These are phyloP conservation scores for Aspergillus ruber DNA, from an alignment of 2,329 filamentous ascomycete species.

Conservation along the genomic window DNA sequence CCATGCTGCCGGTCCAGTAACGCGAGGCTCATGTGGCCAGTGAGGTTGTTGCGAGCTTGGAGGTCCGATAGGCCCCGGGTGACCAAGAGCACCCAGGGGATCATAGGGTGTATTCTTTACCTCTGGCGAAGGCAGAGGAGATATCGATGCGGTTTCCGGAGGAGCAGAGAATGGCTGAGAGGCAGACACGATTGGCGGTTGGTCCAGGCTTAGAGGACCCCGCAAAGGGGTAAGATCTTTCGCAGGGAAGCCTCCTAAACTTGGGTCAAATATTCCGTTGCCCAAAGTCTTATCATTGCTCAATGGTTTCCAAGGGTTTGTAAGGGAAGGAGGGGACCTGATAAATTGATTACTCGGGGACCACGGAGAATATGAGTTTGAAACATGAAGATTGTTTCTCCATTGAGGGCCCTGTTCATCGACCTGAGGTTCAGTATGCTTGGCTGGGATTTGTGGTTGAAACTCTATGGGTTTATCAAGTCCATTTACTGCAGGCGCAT, in stretches of 20 bases:
- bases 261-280: slow-evolving; percentile 57
- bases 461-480: slow-evolving; percentile 18
- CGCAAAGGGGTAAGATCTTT: slow-evolving; percentile 38
- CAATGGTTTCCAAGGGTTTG: slow-evolving; percentile 55
- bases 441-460: slow-evolving; percentile 14
- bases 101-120: slow-evolving; percentile 32
- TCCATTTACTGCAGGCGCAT: slow-evolving; percentile 24
- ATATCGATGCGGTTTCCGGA: slow-evolving; percentile 28
- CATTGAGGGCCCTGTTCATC: slow-evolving; percentile 32
- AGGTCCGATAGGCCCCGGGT: slow-evolving; percentile 42
- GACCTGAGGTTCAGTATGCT: slow-evolving; percentile 17
- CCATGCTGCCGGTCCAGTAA: slow-evolving; percentile 34
- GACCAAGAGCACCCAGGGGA: slow-evolving; percentile 33
- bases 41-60: slow-evolving; percentile 31
- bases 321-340: slow-evolving; percentile 26
- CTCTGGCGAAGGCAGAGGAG: slow-evolving; percentile 35
- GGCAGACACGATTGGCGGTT: slow-evolving; percentile 29
- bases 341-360: slow-evolving; percentile 29
- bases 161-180: slow-evolving; percentile 26
- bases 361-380: slow-evolving; percentile 34
- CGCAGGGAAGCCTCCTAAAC: slow-evolving; percentile 44
- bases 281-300: slow-evolving; percentile 53
- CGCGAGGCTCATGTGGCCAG: slow-evolving; percentile 25
- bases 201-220: slow-evolving; percentile 34
- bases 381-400: slow-evolving; percentile 31